Evolutionary conservation across 2,329 filamentous ascomycete species (phyloP), one percentile per base, ranked within the genome.

Genomic region (Simplicillium sp.): DNA sequence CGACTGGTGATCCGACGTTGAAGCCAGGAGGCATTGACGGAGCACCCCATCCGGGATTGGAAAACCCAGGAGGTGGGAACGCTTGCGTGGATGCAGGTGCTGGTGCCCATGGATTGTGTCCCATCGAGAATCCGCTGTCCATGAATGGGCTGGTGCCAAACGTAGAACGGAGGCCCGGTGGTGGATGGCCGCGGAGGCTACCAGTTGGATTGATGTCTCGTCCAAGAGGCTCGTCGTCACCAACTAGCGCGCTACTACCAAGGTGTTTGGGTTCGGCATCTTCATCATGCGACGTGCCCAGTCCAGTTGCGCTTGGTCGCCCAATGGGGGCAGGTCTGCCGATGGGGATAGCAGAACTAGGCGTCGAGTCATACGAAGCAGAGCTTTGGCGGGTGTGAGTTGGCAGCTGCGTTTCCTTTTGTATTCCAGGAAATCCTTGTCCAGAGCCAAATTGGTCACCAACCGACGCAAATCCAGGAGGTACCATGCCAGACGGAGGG

Each of bases 241-340:
- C 82, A 36, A 97, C 69, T 11, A 98, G 69, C 11, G 89, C 92
- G 52, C 87, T 89, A 60, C 90, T 97, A 11, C 92, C 92, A 18
- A 98, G 71, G 51, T 92, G 88, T 45, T 82, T 77, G 46, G 80
- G 83, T 41, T 86, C 77, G 41, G 90, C 87, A 15, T 87, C 67
- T 42, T 82, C 80, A 20, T 67, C 64, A 18, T 71, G 69, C 37
- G 52, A 53, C 38, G 66, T 70, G 12, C 73, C 73, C 36, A 75
- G 70, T 13, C 71, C 72, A 17, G 77, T 77, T 57, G 88, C 95
- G 13, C 82, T 81, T 1, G 92, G 90, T 29, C 88, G 77, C 46
- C 90, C 87, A 47, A 97, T 96, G 1, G 90, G 90, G 17, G 85
- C 78, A 18, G 89, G 90, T 40, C 88, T 77, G 36, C 82, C 75